Evolutionary conservation across 2,329 filamentous ascomycete genomes (phyloP).

Genomic region (Rutstroemia sp.): DNA sequence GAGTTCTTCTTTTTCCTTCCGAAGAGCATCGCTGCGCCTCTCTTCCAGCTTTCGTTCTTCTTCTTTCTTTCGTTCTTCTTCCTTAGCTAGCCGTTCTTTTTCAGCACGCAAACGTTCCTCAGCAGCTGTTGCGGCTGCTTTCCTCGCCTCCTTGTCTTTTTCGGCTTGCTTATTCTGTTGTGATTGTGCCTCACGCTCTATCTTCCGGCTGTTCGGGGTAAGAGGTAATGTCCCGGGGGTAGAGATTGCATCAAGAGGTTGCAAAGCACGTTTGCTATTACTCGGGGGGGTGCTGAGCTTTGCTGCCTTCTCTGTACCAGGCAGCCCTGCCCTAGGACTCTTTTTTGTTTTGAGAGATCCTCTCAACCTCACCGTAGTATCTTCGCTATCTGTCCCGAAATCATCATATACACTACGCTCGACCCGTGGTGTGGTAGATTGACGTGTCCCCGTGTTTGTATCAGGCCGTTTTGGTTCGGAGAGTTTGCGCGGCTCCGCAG

Average conservation of each 20-base stretch:
- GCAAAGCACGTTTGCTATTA: conserved; percentile 11
- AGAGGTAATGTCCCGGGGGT: conserved; percentile 19
- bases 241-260: conserved; percentile 5
- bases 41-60: conserved; percentile 11
- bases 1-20: conserved; percentile 13
- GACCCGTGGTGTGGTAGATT: neutral
- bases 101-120: conserved; percentile 15
- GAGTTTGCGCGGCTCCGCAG: conserved; percentile 9
- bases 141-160: conserved; percentile 14
- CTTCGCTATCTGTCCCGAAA: conserved; percentile 18
- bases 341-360: conserved; percentile 16
- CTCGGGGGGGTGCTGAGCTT: conserved; percentile 20
- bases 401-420: conserved; percentile 23
- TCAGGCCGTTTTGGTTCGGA: conserved; percentile 1
- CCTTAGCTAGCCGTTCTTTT: conserved; percentile 13
- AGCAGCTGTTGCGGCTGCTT: conserved; percentile 18
- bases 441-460: neutral
- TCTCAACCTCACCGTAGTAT: conserved; percentile 14
- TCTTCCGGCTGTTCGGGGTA: conserved; percentile 22
- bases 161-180: conserved; percentile 12
- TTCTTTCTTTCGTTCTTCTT: conserved; percentile 2
- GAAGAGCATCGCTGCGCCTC: conserved; percentile 7
- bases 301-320: conserved; percentile 14
- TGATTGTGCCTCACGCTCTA: conserved; percentile 15
- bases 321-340: conserved; percentile 11